Percentiles rank a stretch among this genome's conserved stretches.
phyloP scores from a whole-genome alignment of 768 basidiomycete genomes.

The Boletus vermiculosoides region DNA sequence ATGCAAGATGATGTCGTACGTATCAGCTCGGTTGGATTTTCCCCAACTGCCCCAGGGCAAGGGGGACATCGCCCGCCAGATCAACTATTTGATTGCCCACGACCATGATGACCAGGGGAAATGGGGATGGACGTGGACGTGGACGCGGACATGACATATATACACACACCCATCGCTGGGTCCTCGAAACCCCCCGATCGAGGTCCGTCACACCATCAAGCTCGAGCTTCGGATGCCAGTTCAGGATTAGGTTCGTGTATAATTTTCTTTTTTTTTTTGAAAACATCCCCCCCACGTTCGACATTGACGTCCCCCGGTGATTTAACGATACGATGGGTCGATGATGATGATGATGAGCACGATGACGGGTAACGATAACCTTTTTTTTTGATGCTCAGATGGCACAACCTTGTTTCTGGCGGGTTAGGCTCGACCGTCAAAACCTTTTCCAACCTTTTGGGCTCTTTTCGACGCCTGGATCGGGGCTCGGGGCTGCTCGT shows the following conservation, averaged over 20 bases:
- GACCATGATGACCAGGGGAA: neutral
- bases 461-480: neutral
- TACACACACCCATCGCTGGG: neutral
- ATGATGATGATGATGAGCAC: neutral
- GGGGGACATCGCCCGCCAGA: neutral
- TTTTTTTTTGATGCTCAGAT: neutral
- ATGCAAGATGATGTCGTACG: neutral
- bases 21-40: neutral
- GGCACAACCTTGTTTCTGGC: neutral
- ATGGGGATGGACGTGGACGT: neutral
- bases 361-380: neutral
- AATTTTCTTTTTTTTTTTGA: neutral
- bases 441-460: neutral
- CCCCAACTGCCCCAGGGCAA: neutral
- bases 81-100: neutral
- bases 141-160: neutral
- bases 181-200: neutral
- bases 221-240: neutral
- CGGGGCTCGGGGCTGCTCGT: neutral
- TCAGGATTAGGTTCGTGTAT: neutral
- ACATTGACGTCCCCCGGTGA: neutral
- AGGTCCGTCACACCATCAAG: neutral
- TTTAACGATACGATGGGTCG: neutral
- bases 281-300: neutral
- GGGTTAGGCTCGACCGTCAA: neutral